Base-by-base conservation (phyloP, 2,329 filamentous ascomycete species). In the Xylariaceae sp. region DNA sequence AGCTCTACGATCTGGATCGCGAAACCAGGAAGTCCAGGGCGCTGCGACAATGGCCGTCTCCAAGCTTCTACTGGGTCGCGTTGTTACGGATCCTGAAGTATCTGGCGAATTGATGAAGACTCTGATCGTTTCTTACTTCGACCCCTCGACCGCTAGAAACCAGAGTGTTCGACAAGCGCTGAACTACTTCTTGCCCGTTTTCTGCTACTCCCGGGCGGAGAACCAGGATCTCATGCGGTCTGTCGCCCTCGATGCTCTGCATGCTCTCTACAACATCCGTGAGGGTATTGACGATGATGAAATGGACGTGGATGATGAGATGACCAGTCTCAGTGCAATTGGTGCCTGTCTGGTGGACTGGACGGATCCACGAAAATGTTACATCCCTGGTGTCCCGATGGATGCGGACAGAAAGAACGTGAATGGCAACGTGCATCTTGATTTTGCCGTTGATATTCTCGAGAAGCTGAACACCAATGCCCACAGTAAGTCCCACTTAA, bases 131-230 rank as follows among this genome's bases (percentile, higher is more conserved):
- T 85, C 89, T 7, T 97, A 96, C 76, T 97, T 97, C 74, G 88
- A 95, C 69, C 92, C 93, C 0, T 85, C 89, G 3, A 94, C 89
- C 3, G 82, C 84, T 0, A 80, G 82, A 34, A 97, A 97, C 70
- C 88, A 93, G 66, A 86, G 86, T 7, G 86, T 97, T 5, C 82
- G 92, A 18, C 93, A 97, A 74, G 88, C 90, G 0, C 80, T 97
- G 56, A 91, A 90, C 65, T 97, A 97, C 74, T 97, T 97, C 80
- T 78, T 97, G 42, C 93, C 93, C 0, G 92, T 97, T 0, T 97
- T 95, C 77, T 94, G 90, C 73, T 96, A 93, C 74, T 92, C 89
- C 6, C 83, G 90, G 2, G 74, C 86, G 3, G 88, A 90, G 64
- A 96, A 97, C 69, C 92, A 94, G 64, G 83, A 88, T 34, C 81